Base-by-base conservation (phyloP, 192 early-diverging fungal genomes). In the Entophlyctis helioformis region DNA sequence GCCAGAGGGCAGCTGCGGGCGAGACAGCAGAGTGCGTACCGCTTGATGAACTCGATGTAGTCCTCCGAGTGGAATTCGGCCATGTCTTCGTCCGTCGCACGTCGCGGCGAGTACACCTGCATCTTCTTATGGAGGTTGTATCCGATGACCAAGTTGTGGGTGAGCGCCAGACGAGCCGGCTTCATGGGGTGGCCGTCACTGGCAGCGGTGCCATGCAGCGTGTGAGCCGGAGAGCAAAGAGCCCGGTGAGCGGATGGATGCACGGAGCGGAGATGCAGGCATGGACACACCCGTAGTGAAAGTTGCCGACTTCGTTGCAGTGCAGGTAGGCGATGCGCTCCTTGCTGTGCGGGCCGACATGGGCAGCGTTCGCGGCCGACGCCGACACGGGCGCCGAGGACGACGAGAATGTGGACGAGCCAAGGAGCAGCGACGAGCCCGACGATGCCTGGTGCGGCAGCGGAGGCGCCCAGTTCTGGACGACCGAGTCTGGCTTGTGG, bases 81-180 rank as follows among this genome's bases (percentile, higher is more conserved):
- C 75, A 98, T 89, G 60, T 98, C 85, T 42, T 75, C 78, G 26
- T 83, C 78, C 18, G 88, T 87, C 12, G 88, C 85, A 24, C 77
- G 74, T 45, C 81, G 71, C n/a, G 91, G 83, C 57, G 74, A 63
- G 72, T 81, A 69, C 46, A 86, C 73, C 34, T 78, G 70, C 86
- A 98, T 89, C 39, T 93, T 83, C 53, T 91, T 86, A 48, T 91
- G 80, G 24, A 98, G 74, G 0, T 86, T 89, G 58, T 98, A 98
- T 34, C 83, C 85, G 39, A 89, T 67, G 22, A 98, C 83, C 31
- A 98, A 67, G 56, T 87, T 85, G 62, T 98, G 90, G 1, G 87
- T 83, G 72, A 98, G 84, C 38, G 85, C 84, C 51, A 98, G 85
- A 51, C 95, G 72, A 22, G 86, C 80, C n/a, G 95, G 95, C 59